A percentile compares a stretch with the other conserved stretches of the same genome.
These are phyloP conservation scores for Mortierella claussenii DNA, from an alignment of 192 early-diverging fungal species.

Conservation along the genomic window DNA sequence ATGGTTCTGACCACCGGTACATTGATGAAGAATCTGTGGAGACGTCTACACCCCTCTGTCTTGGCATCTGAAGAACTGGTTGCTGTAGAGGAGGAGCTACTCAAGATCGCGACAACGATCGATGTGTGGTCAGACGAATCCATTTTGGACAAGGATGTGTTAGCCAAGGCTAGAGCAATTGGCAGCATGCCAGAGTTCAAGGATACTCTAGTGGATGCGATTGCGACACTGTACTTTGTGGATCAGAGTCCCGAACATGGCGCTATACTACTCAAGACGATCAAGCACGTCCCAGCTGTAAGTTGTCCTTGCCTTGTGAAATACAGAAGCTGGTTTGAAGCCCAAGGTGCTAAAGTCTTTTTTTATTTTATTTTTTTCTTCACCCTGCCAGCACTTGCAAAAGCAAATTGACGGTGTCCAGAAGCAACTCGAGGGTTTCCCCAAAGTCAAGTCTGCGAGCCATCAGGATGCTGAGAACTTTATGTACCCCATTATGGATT, in stretches of 20 bases:
- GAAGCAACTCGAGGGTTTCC: slow-evolving; percentile 45
- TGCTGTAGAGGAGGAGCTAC: slow-evolving; percentile 55
- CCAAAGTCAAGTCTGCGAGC: slow-evolving; percentile 36
- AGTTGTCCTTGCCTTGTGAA: slow-evolving; percentile 5
- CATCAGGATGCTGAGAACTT: slow-evolving; percentile 33
- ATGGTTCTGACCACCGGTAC: slow-evolving; percentile 55
- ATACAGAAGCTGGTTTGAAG: slow-evolving; percentile 1
- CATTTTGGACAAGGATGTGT: slow-evolving; percentile 33
- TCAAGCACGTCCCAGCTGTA: slow-evolving; percentile 64
- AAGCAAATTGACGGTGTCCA: slow-evolving; percentile 54
- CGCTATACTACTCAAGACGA: slow-evolving; percentile 54
- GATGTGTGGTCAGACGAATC: slow-evolving; percentile 51
- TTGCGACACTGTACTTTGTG: slow-evolving; percentile 75
- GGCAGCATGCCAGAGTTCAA: slow-evolving; percentile 62
- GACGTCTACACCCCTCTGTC: slow-evolving; percentile 61
- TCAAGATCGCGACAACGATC: slow-evolving; percentile 30
- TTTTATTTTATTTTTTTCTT: slow-evolving; percentile 7
- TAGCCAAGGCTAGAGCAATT: slow-evolving; percentile 45
- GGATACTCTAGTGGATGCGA: slow-evolving; percentile 71
- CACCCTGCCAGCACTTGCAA: slow-evolving; percentile 32
- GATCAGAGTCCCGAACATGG: slow-evolving; percentile 63
- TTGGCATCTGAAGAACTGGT: slow-evolving; percentile 56
- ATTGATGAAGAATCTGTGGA: slow-evolving; percentile 66
- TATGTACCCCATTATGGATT: slow-evolving; percentile 57
- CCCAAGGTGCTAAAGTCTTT: not conserved